Conservation (phyloP, 2,329 filamentous ascomycete genomes). For the Hansfordia pulvinata region DNA sequence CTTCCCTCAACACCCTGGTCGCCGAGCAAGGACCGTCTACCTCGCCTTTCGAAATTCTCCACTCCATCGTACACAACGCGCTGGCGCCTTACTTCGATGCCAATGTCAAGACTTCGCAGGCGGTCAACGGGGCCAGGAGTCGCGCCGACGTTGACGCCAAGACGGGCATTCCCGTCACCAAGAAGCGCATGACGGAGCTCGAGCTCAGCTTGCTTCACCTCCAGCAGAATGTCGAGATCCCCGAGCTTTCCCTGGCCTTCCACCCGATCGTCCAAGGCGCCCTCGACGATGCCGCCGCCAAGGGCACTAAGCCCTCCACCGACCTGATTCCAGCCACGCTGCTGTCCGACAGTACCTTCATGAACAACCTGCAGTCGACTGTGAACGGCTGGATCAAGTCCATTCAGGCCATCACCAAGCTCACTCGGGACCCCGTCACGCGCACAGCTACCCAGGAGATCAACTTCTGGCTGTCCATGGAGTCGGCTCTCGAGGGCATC, state of each 20-base stretch:
- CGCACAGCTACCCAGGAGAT: conserved; percentile 90
- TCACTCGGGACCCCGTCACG: conserved; percentile 67
- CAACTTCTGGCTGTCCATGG: conserved; percentile 98
- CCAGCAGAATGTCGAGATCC: conserved; percentile 96
- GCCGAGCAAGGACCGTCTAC: conserved; percentile 58
- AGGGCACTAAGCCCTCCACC: conserved; percentile 55
- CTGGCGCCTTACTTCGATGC: conserved; percentile 96
- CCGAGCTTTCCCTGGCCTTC: conserved; percentile 74
- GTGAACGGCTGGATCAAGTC: conserved; percentile 99
- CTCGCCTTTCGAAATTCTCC: conserved; percentile 84
- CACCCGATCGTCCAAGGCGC: conserved; percentile 81
- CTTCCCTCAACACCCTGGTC: conserved; percentile 50
- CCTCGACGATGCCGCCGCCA: conserved; percentile 61
- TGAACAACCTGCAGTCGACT: conserved; percentile 84
- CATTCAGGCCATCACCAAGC: conserved; percentile 90
- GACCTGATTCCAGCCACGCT: conserved; percentile 64
- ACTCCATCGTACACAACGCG: conserved; percentile 82
- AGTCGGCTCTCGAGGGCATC: conserved; percentile 81
- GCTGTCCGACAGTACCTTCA: conserved; percentile 79
- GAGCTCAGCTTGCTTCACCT: conserved; percentile 82
- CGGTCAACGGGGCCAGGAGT: conserved; percentile 49
- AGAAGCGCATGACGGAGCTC: conserved; percentile 91
- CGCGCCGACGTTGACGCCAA: conserved; percentile 80
- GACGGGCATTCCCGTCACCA: conserved; percentile 91
- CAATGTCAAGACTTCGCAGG: conserved; percentile 72